These are phyloP conservation scores for Camelina laxa DNA, from an alignment of 345 rosid genomes.

Conservation along the genomic window DNA sequence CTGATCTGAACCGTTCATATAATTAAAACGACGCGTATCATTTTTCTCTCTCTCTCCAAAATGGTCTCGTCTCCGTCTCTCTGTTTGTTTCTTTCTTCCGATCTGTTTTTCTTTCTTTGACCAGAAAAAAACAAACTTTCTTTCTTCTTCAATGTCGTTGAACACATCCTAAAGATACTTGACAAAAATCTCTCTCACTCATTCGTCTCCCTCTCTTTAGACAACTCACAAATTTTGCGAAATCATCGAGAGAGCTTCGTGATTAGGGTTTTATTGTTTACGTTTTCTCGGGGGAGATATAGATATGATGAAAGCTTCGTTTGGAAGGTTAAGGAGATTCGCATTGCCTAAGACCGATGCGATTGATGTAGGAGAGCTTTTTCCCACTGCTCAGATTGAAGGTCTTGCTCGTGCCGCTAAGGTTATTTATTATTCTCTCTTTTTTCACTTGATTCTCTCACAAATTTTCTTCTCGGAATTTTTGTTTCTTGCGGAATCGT, in stretches of 20 bases:
- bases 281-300: conserved; percentile 4
- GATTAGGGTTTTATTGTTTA: conserved; percentile 39
- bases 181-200: conserved; percentile 29
- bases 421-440: conserved; percentile 41
- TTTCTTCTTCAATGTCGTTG: conserved; percentile 34
- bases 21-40: conserved; percentile 28
- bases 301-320: conserved; percentile 72
- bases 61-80: conserved; percentile 38
- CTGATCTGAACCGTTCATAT: conserved; percentile 18
- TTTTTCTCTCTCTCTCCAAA: background rate
- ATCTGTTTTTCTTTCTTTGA: conserved; percentile 43
- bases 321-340: conserved; percentile 70
- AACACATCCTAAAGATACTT: conserved; percentile 36
- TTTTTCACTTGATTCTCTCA: background rate
- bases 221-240: background rate
- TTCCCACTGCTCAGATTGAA: conserved; percentile 63
- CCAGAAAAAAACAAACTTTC: conserved; percentile 4
- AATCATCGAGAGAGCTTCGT: background rate
- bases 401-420: conserved; percentile 81
- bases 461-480: background rate
- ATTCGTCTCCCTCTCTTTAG: background rate
- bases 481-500: background rate
- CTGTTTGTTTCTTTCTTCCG: conserved; percentile 22
- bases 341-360: conserved; percentile 67
- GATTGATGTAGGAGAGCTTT: conserved; percentile 61